Evolutionary conservation across 1,139 yeast genomes (phyloP).

Genomic region (Pichia sp.): DNA sequence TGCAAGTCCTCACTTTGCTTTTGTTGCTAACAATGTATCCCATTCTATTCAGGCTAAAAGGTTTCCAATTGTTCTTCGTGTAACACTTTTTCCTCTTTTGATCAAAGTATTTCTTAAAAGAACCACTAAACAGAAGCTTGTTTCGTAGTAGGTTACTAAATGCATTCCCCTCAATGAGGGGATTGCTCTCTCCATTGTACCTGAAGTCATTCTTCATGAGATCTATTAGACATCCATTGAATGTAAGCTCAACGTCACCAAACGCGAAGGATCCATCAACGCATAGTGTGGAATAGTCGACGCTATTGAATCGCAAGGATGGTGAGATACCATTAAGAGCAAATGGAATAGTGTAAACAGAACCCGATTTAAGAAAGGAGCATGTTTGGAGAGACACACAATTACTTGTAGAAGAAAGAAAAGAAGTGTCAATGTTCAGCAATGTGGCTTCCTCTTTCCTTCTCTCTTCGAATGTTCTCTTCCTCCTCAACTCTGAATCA

Average conservation of each 20-base stretch:
- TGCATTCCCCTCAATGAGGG: slow-evolving; percentile 24
- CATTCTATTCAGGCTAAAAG: slow-evolving; percentile 22
- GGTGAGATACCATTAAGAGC: slow-evolving; percentile 11
- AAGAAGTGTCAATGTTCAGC: too few relatives aligned
- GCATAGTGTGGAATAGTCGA: slow-evolving; percentile 9
- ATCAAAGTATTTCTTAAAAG: slow-evolving; percentile 8
- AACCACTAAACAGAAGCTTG: slow-evolving; percentile 6
- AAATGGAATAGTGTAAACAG: slow-evolving; percentile 13
- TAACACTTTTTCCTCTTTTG: slow-evolving; percentile 8
- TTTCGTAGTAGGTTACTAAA: slow-evolving; percentile 25
- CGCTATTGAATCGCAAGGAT: slow-evolving; percentile 18
- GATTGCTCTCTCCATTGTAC: slow-evolving; percentile 8
- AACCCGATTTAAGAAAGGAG: slow-evolving; percentile 23
- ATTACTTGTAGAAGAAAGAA: too few relatives aligned
- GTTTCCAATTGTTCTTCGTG: slow-evolving; percentile 19
- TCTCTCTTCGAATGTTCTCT: too few relatives aligned
- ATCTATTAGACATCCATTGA: slow-evolving; percentile 24
- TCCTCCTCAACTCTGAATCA: too few relatives aligned
- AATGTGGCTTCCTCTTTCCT: too few relatives aligned
- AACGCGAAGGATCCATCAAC: slow-evolving; percentile 19
- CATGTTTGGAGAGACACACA: too few relatives aligned
- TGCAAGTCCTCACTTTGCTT: neutral
- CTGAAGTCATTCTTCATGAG: slow-evolving; percentile 23
- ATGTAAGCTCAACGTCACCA: slow-evolving; percentile 15
- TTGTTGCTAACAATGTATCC: slow-evolving; percentile 22